Conservation (phyloP, 2,329 filamentous ascomycete species). For the Neofusicoccum sp. region DNA sequence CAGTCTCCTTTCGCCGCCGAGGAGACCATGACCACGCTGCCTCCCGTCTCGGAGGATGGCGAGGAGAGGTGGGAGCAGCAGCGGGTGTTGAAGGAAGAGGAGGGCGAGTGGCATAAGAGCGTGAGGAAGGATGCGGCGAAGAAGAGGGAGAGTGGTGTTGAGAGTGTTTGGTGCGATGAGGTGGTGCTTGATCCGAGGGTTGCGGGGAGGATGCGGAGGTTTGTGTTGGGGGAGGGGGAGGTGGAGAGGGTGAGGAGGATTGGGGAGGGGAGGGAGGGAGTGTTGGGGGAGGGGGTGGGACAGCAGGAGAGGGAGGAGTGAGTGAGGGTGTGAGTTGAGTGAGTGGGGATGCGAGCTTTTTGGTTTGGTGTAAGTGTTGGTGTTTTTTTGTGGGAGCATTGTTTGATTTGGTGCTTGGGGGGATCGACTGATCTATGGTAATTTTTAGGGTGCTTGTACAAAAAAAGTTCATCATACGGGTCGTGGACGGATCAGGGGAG, state of each 20-base stretch:
- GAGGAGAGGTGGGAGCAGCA: slow-evolving; percentile 58
- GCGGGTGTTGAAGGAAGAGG: slow-evolving; percentile 65
- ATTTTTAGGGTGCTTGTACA: not conserved
- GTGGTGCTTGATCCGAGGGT: slow-evolving; percentile 76
- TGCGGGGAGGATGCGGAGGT: slow-evolving; percentile 74
- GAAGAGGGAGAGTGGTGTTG: slow-evolving; percentile 48
- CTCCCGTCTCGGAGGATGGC: slow-evolving; percentile 24
- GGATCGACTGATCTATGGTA: not conserved
- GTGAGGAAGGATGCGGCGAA: slow-evolving; percentile 54
- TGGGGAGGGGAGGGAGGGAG: slow-evolving; percentile 52
- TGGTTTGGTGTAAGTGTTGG: not conserved
- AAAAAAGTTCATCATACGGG: not conserved
- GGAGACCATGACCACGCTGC: slow-evolving; percentile 29
- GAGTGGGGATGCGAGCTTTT: not conserved
- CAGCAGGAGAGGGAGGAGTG: not conserved
- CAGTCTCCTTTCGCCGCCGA: not conserved
- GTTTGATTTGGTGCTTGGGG: not conserved
- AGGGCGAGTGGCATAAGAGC: slow-evolving; percentile 82
- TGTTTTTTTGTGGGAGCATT: not conserved
- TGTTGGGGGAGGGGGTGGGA: not conserved
- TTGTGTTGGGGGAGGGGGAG: slow-evolving; percentile 67
- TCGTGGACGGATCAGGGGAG: too few species aligned
- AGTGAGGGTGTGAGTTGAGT: not conserved
- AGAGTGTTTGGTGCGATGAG: slow-evolving; percentile 70
- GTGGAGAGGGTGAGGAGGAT: slow-evolving; percentile 65